A percentile compares a stretch with the other conserved stretches of the same genome.
Evolutionary conservation across 495 filamentous ascomycete species (phyloP).

Genomic region (Usnea hakonensis): DNA sequence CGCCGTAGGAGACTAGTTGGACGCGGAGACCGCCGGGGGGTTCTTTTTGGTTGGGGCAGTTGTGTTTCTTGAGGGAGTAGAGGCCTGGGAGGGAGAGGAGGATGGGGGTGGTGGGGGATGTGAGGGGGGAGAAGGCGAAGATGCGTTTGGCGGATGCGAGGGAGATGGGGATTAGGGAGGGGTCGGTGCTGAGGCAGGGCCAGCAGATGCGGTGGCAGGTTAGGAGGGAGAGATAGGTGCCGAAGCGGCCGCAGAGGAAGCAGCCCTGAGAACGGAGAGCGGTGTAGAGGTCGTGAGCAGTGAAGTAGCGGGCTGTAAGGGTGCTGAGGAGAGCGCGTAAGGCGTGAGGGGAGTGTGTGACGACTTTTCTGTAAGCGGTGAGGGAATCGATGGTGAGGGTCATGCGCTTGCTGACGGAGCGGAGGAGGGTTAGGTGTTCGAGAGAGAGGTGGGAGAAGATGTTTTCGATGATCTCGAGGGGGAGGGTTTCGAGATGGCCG

Average conservation of each 20-base stretch:
- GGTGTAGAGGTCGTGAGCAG: not conserved
- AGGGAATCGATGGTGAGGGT: not conserved
- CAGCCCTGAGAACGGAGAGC: not conserved
- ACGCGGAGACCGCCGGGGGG: not conserved
- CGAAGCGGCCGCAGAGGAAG: not conserved
- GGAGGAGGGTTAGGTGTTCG: not conserved
- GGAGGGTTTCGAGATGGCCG: not conserved
- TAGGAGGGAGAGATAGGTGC: not conserved
- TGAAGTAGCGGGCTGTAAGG: not conserved
- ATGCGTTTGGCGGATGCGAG: not conserved
- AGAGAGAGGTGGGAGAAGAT: not conserved
- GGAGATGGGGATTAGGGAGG: not conserved
- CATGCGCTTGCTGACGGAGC: not conserved
- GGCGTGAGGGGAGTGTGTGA: not conserved
- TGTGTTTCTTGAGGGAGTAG: not conserved
- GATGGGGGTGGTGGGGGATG: not conserved
- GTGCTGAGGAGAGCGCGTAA: not conserved
- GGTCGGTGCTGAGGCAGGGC: not conserved
- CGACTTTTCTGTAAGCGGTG: not conserved
- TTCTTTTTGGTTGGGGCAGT: not conserved
- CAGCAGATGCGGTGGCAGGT: not conserved
- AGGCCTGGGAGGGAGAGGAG: not conserved
- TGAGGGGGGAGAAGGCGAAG: not conserved
- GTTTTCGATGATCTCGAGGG: not conserved
- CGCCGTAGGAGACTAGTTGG: not conserved